phyloP scores from a whole-genome alignment of 257 asterid genomes.

The Solanum appendiculatum region DNA sequence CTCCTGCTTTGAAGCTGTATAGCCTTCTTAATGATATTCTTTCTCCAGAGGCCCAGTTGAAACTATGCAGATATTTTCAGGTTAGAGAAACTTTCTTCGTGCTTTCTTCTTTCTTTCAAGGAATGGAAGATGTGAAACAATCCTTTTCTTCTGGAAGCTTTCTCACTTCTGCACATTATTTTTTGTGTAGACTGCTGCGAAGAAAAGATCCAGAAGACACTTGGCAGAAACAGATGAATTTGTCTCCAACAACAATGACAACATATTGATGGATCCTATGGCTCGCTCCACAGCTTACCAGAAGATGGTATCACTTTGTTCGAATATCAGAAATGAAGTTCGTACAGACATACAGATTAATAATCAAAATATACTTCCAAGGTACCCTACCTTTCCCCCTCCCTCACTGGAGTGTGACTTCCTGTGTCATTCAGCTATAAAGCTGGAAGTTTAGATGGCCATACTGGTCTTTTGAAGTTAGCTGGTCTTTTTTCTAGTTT shows the following conservation, averaged over 20 bases:
- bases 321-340: conserved; percentile 57
- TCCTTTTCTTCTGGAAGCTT: neutral
- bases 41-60: conserved; percentile 70
- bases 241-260: conserved; percentile 50
- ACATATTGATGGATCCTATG: conserved; percentile 56
- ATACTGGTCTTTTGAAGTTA: neutral
- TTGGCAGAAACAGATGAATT: conserved; percentile 81
- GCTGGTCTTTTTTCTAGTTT: neutral
- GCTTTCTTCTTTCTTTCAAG: neutral
- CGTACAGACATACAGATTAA: conserved; percentile 76
- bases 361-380: conserved; percentile 71
- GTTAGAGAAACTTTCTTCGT: conserved; percentile 11
- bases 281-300: conserved; percentile 74
- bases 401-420: neutral
- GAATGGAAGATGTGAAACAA: neutral
- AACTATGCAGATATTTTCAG: conserved; percentile 88
- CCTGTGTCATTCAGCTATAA: neutral
- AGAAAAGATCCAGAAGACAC: conserved; percentile 79
- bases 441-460: neutral
- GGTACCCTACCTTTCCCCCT: conserved; percentile 23
- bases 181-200: conserved; percentile 63
- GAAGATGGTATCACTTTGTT: conserved; percentile 66
- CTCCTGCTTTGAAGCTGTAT: conserved; percentile 78
- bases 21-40: conserved; percentile 70
- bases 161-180: neutral